Base-by-base conservation (phyloP, 208 protist species). In the Trypanosoma melophagium region DNA sequence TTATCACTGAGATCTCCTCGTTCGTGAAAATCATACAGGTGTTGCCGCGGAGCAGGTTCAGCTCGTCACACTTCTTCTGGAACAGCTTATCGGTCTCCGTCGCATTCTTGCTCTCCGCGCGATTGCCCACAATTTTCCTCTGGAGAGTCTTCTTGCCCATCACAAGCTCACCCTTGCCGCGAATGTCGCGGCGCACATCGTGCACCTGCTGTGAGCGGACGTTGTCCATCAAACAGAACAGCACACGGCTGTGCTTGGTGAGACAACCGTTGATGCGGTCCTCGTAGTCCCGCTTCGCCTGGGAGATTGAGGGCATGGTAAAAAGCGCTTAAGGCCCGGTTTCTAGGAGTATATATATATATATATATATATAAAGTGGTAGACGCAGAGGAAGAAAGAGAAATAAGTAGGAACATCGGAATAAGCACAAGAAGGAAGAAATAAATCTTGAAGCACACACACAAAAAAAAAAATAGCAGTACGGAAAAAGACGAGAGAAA, bases 71-170 rank as follows among this genome's bases (percentile, higher is more conserved):
- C 40, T 61, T 60, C 38, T 85, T 58, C 77, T 79, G 42, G 77
- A 93, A 89, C 59, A 72, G 25, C 79, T 89, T 84, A 69, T 89
- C 76, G 41, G 71, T 58, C n/a, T 53, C 63, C 41, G 60, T 83
- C 7, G 86, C 87, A 50, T 79, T 59, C 49, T 75, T 79, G 60
- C 60, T 61, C 16, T 79, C 83, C 13, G 92, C 60, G 51, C 88
- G 71, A 53, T 86, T 89, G 66, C 93, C 70, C 42, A 99, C 86
- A 70, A 94, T 93, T 81, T 98, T 98, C 66, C 95, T 94, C 71
- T 99, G 97, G 61, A 99, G 88, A 52, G 98, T 99, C 84, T 99
- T 99, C 94, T 99, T 99, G 56, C 98, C 98, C 90, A 99, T 98
- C 65, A 99, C 67, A 51, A 99, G 71, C 60, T 91, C 88, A 62